Conservation (phyloP, 164 flowering plant species). For the Piper betle region DNA sequence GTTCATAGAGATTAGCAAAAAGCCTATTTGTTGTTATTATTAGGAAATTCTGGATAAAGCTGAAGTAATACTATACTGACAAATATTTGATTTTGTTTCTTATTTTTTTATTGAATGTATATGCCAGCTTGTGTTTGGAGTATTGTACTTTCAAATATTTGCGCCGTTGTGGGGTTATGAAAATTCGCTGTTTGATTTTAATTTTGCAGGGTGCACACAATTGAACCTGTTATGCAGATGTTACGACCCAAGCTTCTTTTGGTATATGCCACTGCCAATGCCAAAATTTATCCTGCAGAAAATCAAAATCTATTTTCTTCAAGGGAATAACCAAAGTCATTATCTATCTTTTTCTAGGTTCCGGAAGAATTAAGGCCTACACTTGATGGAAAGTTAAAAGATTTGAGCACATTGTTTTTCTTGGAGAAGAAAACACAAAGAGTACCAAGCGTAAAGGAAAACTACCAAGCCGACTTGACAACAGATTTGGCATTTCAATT, state of each 20-base stretch:
- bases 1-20: too few relatives aligned
- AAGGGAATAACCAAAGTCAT: background rate
- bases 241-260: slow-evolving; percentile 50
- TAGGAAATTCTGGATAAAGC: too few relatives aligned
- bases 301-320: too few relatives aligned
- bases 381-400: slow-evolving; percentile 1
- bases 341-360: slow-evolving; percentile 22
- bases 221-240: slow-evolving; percentile 41
- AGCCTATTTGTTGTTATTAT: too few relatives aligned
- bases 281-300: background rate
- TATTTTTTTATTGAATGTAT: too few relatives aligned
- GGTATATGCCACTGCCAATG: slow-evolving; percentile 18
- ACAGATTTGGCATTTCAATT: slow-evolving; percentile 32
- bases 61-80: too few relatives aligned
- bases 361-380: slow-evolving; percentile 33
- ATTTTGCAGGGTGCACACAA: slow-evolving; percentile 41
- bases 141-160: background rate
- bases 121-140: background rate
- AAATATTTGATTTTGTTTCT: too few relatives aligned
- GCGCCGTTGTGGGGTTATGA: background rate
- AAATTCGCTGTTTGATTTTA: background rate
- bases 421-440: slow-evolving; percentile 32
- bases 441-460: slow-evolving; percentile 29
- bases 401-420: slow-evolving; percentile 21
- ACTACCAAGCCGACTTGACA: slow-evolving; percentile 31